Evolutionary conservation across 805 yeast species (phyloP), one percentile per base, ranked within the genome.

Genomic region (Saccharomycopsis oosterbeekiorum): DNA sequence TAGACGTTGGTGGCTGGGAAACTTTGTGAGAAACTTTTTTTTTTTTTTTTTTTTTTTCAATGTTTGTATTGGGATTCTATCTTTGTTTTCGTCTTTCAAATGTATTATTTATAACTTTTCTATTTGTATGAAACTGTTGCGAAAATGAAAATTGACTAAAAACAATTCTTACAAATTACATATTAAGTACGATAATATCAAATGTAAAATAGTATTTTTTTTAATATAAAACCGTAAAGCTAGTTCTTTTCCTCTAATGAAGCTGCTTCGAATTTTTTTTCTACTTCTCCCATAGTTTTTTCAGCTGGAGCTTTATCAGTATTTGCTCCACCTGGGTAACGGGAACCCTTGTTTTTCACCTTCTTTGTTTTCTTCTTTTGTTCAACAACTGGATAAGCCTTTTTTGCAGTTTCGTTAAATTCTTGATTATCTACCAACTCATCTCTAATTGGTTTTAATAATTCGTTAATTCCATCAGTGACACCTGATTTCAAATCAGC

Each of bases 1-100:
- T 86, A 40, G 98, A 93, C 71, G 82, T 86, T 43, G 99, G 99
- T 9, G 99, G 99, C 0, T 93, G 99, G 99, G 94, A 88, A 67
- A 88, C 94, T 1, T 74, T 88, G 64, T 89, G 53, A 47, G 15
- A 9, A 21, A 10, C 24, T 4, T 11, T n/a, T n/a, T 1, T 17
- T 17, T 17, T 42, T 42, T 10, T n/a, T 1, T 17, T 17, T 17
- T 42, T 42, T 10, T 9, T 3, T 17, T 10, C 6, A 11, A 42
- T 40, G 10, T 40, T 6, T 40, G 17, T 17, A 14, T 40, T 40
- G 5, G 17, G 14, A 8, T 15, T 14, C 2, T 40, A 12, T 14
- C 1, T 40, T 12, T 40, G 10, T 14, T 15, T 40, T 11, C 6
- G 43, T 40, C n/a, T n/a, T n/a, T n/a, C n/a, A n/a, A 15, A 14